A percentile compares a stretch with the other conserved stretches of the same genome.
phyloP scores from a whole-genome alignment of 805 yeast genomes.

The Suhomyces pyralidae region DNA sequence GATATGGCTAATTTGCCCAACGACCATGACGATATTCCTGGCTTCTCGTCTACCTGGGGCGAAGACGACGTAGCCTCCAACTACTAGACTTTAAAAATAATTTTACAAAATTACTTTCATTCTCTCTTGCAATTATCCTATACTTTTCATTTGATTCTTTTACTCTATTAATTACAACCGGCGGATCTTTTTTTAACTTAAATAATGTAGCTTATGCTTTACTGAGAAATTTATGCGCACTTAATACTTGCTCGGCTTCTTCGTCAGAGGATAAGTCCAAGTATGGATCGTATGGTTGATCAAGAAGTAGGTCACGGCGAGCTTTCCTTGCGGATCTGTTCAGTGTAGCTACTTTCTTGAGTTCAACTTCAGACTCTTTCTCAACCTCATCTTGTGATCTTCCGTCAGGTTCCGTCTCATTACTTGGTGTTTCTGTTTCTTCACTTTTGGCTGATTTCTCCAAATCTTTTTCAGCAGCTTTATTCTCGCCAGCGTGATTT shows the following conservation, averaged over 20 bases:
- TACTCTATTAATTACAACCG: background rate
- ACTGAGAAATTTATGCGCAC: background rate
- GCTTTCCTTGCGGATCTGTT: background rate
- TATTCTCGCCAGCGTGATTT: no score
- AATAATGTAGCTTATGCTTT: background rate
- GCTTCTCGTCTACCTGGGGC: slow-evolving; percentile 27
- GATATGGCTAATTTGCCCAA: slow-evolving; percentile 23
- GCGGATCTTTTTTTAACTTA: background rate
- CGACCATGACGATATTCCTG: slow-evolving; percentile 26
- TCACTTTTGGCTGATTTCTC: background rate
- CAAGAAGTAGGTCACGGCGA: slow-evolving; percentile 17
- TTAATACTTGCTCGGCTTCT: slow-evolving; percentile 3
- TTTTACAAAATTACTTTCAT: background rate
- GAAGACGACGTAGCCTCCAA: slow-evolving; percentile 7
- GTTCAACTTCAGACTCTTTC: background rate
- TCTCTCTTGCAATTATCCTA: background rate
- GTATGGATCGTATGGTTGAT: slow-evolving; percentile 23
- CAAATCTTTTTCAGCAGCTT: no score
- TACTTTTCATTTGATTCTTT: background rate
- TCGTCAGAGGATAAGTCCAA: slow-evolving; percentile 23
- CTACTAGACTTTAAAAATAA: background rate
- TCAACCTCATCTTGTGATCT: background rate
- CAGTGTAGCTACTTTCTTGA: background rate
- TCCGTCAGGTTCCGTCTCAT: background rate
- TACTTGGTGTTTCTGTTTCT: background rate